A percentile compares a stretch with the other conserved stretches of the same genome.
phyloP scores from a whole-genome alignment of 1,284 basidiomycete species.

The Volvariella volvacea region DNA sequence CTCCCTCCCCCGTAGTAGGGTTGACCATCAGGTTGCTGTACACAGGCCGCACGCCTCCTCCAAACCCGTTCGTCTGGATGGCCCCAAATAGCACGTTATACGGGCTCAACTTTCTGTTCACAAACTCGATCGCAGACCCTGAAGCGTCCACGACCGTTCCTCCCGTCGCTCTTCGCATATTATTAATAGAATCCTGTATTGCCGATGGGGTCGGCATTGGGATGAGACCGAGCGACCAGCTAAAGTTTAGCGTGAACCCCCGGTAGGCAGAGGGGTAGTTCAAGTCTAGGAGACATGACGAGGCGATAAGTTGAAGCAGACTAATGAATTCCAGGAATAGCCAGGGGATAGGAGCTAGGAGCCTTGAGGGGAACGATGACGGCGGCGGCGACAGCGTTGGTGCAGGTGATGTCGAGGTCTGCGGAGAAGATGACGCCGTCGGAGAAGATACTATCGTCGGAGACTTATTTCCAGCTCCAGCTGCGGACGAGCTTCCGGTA shows the following conservation, averaged over 20 bases:
- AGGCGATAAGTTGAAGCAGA: conserved; percentile 79
- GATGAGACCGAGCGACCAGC: conserved; percentile 87
- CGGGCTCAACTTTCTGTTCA: conserved; percentile 75
- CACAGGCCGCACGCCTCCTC: too few species aligned
- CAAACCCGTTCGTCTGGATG: not conserved
- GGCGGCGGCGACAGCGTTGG: too few species aligned
- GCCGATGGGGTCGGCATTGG: conserved; percentile 42
- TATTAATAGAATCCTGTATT: conserved; percentile 76
- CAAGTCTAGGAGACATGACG: conserved; percentile 72
- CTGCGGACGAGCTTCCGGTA: too few species aligned
- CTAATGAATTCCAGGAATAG: conserved; percentile 78
- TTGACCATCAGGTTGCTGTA: too few species aligned
- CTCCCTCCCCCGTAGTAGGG: too few species aligned
- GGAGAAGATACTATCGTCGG: too few species aligned
- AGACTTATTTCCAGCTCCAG: too few species aligned
- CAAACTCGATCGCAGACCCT: conserved; percentile 59
- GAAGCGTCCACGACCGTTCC: conserved; percentile 60
- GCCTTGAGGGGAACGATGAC: too few species aligned
- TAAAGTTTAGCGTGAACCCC: conserved; percentile 80
- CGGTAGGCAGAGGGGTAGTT: conserved; percentile 85
- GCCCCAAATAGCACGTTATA: conserved; percentile 43
- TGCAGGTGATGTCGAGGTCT: too few species aligned
- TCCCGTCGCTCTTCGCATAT: conserved; percentile 78
- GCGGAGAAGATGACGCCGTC: not conserved
- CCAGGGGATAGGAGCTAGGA: conserved; percentile 31